Evolutionary conservation across 2,329 filamentous ascomycete species (phyloP), one percentile per base, ranked within the genome.

Genomic region (Cordyceps tenuipes): DNA sequence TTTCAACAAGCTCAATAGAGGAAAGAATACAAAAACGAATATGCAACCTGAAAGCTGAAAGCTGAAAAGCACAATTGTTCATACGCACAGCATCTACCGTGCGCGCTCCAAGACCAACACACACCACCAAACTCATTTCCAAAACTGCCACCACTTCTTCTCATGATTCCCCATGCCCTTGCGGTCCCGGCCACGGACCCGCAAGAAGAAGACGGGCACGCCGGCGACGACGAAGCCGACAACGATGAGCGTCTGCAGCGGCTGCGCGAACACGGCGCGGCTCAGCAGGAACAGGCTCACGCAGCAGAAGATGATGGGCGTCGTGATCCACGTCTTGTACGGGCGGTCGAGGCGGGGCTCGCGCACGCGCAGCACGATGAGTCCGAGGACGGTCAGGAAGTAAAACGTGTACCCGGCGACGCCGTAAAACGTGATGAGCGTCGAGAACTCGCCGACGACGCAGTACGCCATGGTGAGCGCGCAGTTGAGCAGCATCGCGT

Each of bases 371-470:
- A 99, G 79, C 57, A 99, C 83, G 63, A 99, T 97, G 53, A 99
- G 80, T 0, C 94, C 94, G 0, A 99, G 82, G 0, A 99, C 94
- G 0, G 93, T 95, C 60, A 96, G 77, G 73, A 99, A 99, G 76
- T 99, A 99, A 71, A 99, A 99, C 0, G 90, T 90, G 72, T 99
- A 99, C 15, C 92, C 92, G 0, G 94, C 94, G 13, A 99, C 94
- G 60, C 94, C 94, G 75, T 97, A 97, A 71, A 99, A 99, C 0
- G 94, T 97, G 61, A 97, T 82, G 2, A 99, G 82, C 0, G 93
- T 96, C 57, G 85, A 81, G 70, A 99, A 97, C 71, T 96, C 91
- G 73, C 94, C 94, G 5, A 96, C 85, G 2, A 89, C 69, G 63
- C 96, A 86, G 76, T 97, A 99, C 1, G 82, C 76, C 3, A 82